phyloP scores from a whole-genome alignment of 2,329 filamentous ascomycete species.

The Fusarium pininemorale region DNA sequence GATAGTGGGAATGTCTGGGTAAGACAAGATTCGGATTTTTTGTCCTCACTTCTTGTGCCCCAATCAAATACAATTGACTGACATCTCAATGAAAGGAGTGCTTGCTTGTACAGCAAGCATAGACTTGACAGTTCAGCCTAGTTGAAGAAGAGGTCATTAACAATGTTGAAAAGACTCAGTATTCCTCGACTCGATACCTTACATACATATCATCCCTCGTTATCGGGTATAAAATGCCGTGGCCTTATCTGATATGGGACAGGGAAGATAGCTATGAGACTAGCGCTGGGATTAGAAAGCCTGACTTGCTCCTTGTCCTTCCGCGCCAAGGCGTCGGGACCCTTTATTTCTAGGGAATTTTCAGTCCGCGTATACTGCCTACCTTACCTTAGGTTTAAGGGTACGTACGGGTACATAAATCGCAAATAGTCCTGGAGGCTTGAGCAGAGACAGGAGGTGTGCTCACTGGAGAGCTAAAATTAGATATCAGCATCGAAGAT shows the following conservation, averaged over 20 bases:
- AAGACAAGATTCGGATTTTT: not conserved
- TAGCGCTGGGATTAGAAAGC: not conserved
- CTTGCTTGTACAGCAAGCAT: not conserved
- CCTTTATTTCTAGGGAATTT: constrained; percentile 4
- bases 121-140: not conserved
- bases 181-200: not conserved
- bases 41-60: not conserved
- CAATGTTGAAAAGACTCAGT: constrained; percentile 2
- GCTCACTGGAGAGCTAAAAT: not conserved
- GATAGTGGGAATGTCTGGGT: constrained; percentile 14
- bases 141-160: not conserved
- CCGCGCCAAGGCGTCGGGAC: constrained; percentile 11
- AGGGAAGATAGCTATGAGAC: constrained; percentile 9
- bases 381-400: not conserved
- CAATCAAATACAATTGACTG: not conserved
- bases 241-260: constrained; percentile 17
- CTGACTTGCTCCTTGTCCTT: constrained; percentile 29
- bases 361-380: constrained; percentile 13
- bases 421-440: not conserved
- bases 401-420: not conserved
- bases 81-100: not conserved
- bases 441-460: not conserved
- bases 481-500: not conserved
- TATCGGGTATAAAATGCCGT: constrained; percentile 19
- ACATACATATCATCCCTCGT: not conserved